A percentile compares a stretch with the other conserved stretches of the same genome.
Evolutionary conservation across 768 basidiomycete genomes (phyloP).

Genomic region (Boletus huronensis): DNA sequence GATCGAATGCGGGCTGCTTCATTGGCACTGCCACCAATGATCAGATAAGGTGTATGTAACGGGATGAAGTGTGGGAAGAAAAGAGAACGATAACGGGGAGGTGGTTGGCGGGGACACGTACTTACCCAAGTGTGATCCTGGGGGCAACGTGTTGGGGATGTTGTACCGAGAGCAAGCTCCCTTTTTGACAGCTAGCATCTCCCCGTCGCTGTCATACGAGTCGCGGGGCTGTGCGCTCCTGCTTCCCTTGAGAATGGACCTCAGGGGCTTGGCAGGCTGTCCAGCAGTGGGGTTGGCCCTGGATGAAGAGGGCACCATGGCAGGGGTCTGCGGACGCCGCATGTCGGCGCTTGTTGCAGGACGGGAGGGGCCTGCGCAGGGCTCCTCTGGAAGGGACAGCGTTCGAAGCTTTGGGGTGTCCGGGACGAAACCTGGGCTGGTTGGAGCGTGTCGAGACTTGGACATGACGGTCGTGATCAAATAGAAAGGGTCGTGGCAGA

Average conservation of each 20-base stretch:
- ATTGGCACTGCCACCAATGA: slow-evolving; percentile 31
- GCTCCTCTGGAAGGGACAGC: slow-evolving; percentile 20
- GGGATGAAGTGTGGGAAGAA: neutral
- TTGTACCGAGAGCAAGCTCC: slow-evolving; percentile 18
- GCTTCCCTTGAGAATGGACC: slow-evolving; percentile 31
- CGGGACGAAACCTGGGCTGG: slow-evolving; percentile 16
- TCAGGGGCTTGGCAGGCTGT: slow-evolving; percentile 23
- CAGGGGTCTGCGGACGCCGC: slow-evolving; percentile 21
- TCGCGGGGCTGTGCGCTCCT: slow-evolving; percentile 12
- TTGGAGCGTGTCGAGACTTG: slow-evolving; percentile 15
- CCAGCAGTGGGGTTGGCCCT: slow-evolving; percentile 22
- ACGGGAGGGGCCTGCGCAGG: slow-evolving; percentile 5
- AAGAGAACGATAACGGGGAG: neutral
- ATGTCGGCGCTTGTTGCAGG: slow-evolving; percentile 14
- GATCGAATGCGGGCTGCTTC: slow-evolving; percentile 39
- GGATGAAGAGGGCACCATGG: slow-evolving; percentile 11
- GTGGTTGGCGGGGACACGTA: neutral
- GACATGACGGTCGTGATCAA: slow-evolving; percentile 29
- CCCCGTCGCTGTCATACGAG: slow-evolving; percentile 31
- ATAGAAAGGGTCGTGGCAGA: slow-evolving; percentile 18
- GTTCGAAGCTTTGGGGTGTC: slow-evolving; percentile 21
- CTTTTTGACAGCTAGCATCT: slow-evolving; percentile 23
- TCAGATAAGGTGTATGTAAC: slow-evolving; percentile 27
- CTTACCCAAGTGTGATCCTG: slow-evolving; percentile 28
- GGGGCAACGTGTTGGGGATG: slow-evolving; percentile 20